These are phyloP conservation scores for Kondoa subrosea DNA, from an alignment of 768 basidiomycete genomes.

Conservation along the genomic window DNA sequence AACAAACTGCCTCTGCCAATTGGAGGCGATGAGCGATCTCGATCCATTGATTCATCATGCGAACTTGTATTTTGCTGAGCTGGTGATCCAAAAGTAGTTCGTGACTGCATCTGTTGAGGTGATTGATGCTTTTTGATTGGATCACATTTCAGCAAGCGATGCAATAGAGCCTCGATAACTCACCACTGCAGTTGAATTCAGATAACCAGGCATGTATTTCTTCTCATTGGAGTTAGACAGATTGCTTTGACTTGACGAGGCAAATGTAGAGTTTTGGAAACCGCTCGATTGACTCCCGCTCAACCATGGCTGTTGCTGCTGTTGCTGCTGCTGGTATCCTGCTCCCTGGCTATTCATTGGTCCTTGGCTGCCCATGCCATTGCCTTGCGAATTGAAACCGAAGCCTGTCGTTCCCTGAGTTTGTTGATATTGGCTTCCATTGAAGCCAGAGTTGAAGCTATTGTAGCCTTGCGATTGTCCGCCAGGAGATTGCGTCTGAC, in stretches of 20 bases:
- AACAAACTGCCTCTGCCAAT: neutral
- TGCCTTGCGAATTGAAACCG: no score
- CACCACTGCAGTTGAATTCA: neutral
- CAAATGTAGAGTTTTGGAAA: no score
- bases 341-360: no score
- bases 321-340: neutral
- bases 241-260: neutral
- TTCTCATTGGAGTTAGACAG: neutral
- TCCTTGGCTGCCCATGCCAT: no score
- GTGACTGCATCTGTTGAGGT: neutral
- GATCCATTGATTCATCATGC: neutral
- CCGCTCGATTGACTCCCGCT: neutral
- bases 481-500: no score
- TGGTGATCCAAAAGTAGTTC: neutral
- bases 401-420: no score
- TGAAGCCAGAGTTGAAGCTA: no score
- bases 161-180: neutral
- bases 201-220: neutral
- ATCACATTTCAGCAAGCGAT: neutral
- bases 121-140: neutral
- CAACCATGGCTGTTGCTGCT: neutral
- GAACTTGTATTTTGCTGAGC: neutral
- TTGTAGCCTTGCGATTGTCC: no score
- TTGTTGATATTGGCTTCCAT: no score
- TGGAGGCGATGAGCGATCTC: conserved; percentile 2